Evolutionary conservation across 2,329 filamentous ascomycete genomes (phyloP).

Genomic region (Xylariaceae sp.): DNA sequence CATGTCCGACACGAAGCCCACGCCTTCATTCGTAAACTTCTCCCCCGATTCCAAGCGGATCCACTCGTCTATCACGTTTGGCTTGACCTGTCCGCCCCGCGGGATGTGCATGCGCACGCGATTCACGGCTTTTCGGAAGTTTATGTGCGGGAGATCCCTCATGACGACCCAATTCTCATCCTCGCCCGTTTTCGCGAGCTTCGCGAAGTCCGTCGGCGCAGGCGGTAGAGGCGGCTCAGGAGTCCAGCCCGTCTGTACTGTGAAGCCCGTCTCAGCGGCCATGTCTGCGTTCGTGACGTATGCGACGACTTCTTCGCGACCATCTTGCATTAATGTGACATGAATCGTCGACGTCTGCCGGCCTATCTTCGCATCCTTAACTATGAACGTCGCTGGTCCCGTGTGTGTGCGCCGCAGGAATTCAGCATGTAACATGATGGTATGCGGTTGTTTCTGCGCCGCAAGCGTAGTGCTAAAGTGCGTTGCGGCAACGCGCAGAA

Average conservation of each 20-base stretch:
- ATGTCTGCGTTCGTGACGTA: conserved; percentile 64
- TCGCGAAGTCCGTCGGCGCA: conserved; percentile 23
- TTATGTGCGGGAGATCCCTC: conserved; percentile 21
- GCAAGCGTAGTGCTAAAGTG: conserved; percentile 32
- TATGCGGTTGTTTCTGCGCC: conserved; percentile 29
- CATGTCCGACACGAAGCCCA: conserved; percentile 30
- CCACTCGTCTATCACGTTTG: conserved; percentile 30
- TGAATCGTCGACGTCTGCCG: conserved; percentile 34
- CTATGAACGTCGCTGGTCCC: conserved; percentile 27
- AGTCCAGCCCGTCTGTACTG: conserved; percentile 45
- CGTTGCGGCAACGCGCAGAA: conserved; percentile 47
- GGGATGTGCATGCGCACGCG: conserved; percentile 26
- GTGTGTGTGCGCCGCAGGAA: conserved; percentile 32
- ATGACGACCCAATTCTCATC: conserved; percentile 24
- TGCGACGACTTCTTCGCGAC: conserved; percentile 55
- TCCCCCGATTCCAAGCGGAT: conserved; percentile 28
- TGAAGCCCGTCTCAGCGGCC: conserved; percentile 50
- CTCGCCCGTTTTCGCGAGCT: conserved; percentile 26
- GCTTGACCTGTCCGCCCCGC: conserved; percentile 20
- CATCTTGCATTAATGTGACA: conserved; percentile 29
- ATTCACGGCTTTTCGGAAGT: conserved; percentile 26
- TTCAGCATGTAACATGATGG: conserved; percentile 29
- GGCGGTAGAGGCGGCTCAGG: conserved; percentile 36
- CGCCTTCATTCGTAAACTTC: conserved; percentile 23
- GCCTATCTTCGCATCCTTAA: conserved; percentile 33